These are phyloP conservation scores for Harringtonia lauricola DNA, from an alignment of 2,329 filamentous ascomycete genomes.

Conservation along the genomic window DNA sequence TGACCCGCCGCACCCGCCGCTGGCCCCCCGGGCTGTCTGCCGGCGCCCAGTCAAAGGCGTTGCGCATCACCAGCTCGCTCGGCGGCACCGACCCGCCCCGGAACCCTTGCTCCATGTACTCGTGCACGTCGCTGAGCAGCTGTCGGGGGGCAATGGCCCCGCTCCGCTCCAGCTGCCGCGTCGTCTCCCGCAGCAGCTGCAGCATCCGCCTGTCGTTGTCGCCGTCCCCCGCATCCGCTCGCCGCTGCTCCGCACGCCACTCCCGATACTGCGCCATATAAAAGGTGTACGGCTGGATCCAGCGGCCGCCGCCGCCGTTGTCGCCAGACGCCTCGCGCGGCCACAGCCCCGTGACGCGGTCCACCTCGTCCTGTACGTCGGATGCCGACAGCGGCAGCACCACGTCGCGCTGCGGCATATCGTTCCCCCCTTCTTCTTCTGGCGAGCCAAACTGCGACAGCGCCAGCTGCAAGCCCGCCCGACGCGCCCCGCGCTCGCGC, in stretches of 20 bases:
- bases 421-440: neutral
- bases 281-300: conserved; percentile 9
- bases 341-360: neutral
- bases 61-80: conserved; percentile 8
- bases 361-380: neutral
- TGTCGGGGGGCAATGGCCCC: conserved; percentile 15
- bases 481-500: conserved; percentile 27
- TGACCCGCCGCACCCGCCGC: conserved; percentile 5
- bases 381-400: neutral
- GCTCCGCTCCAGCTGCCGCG: conserved; percentile 15
- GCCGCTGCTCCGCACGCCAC: no score
- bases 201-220: conserved; percentile 18
- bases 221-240: conserved; percentile 11
- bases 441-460: conserved; percentile 23
- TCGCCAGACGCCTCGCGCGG: no score
- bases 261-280: conserved; percentile 9
- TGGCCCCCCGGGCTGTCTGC: neutral
- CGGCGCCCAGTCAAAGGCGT: conserved; percentile 1
- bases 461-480: conserved; percentile 33
- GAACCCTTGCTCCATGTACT: conserved; percentile 5
- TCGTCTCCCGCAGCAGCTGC: conserved; percentile 14
- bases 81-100: conserved; percentile 1
- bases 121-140: conserved; percentile 16
- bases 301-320: no score
- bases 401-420: neutral